These are phyloP conservation scores for Pseudopithomyces chartarum DNA, from an alignment of 2,329 filamentous ascomycete species.

Conservation along the genomic window DNA sequence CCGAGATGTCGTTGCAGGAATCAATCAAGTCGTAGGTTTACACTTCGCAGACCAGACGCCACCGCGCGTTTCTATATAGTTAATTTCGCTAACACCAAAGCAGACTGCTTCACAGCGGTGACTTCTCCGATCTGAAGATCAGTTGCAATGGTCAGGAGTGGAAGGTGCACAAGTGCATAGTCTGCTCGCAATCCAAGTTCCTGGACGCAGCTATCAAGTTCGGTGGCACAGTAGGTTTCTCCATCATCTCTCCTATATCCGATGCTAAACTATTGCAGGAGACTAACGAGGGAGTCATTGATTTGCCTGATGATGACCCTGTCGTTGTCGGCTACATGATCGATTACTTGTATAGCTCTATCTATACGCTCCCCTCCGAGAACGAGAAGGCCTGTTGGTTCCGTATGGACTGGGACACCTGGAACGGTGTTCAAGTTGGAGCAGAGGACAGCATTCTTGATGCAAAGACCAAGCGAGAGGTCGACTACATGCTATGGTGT, in stretches of 20 bases:
- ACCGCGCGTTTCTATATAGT: not conserved
- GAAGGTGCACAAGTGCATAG: slow-evolving; percentile 21
- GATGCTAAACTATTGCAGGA: slow-evolving; percentile 1
- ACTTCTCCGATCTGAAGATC: slow-evolving; percentile 21
- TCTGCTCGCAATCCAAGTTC: slow-evolving; percentile 16
- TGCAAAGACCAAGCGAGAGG: not conserved
- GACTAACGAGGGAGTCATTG: slow-evolving; percentile 6
- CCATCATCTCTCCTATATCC: no score
- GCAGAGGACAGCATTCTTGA: not conserved
- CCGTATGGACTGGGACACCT: not conserved
- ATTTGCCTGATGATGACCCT: slow-evolving; percentile 15
- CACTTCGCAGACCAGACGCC: no score
- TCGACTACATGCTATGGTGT: not conserved
- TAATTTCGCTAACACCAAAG: no score
- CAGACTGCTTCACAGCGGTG: not conserved
- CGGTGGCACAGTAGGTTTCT: slow-evolving; percentile 11
- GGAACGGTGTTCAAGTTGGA: not conserved
- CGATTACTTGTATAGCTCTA: slow-evolving; percentile 11
- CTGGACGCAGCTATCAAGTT: slow-evolving; percentile 9
- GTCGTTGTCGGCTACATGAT: slow-evolving; percentile 15
- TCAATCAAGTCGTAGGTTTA: no score
- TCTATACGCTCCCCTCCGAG: slow-evolving; percentile 10
- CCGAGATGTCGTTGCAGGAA: no score
- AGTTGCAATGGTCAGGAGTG: slow-evolving; percentile 16
- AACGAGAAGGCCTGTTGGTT: not conserved